Percentiles rank a stretch among this genome's conserved stretches.
These are phyloP conservation scores for Diaporthe sp. DNA, from an alignment of 2,329 filamentous ascomycete genomes.

Conservation along the genomic window DNA sequence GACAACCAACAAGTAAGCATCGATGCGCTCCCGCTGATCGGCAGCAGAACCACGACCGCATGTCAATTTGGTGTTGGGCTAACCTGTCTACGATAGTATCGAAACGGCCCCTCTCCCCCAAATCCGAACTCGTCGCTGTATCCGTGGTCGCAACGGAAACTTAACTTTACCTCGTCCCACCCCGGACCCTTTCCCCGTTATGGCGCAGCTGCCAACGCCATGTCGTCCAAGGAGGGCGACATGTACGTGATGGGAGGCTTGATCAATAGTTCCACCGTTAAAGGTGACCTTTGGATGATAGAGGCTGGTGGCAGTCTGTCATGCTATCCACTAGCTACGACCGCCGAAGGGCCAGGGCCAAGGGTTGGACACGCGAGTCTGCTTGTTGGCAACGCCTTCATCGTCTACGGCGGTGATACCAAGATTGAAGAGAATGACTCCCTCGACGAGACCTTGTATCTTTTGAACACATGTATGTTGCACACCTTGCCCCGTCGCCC, in stretches of 20 bases:
- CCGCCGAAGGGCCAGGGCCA: constrained; percentile 92
- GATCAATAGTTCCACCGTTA: constrained; percentile 94
- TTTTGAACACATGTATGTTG: constrained; percentile 94
- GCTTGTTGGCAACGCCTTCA: constrained; percentile 97
- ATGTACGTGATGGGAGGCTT: constrained; percentile 98
- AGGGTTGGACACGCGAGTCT: constrained; percentile 94
- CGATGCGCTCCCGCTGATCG: neutral
- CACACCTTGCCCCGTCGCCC: neutral
- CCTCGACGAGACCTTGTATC: constrained; percentile 94
- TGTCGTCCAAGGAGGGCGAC: constrained; percentile 94
- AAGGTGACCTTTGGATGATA: constrained; percentile 98
- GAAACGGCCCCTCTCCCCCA: constrained; percentile 63
- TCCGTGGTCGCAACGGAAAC: constrained; percentile 91
- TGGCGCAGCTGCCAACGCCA: constrained; percentile 93
- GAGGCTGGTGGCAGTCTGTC: constrained; percentile 89
- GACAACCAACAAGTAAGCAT: constrained; percentile 54
- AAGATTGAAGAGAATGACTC: constrained; percentile 94
- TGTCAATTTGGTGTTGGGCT: constrained; percentile 14
- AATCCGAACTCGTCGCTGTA: constrained; percentile 86
- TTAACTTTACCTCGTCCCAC: constrained; percentile 87
- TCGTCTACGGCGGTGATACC: constrained; percentile 98
- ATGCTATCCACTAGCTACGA: constrained; percentile 92
- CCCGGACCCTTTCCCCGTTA: constrained; percentile 95
- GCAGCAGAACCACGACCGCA: neutral
- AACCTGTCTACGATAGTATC: constrained; percentile 56